Conservation (phyloP, 768 basidiomycete species). For the Lactarius quietus region DNA sequence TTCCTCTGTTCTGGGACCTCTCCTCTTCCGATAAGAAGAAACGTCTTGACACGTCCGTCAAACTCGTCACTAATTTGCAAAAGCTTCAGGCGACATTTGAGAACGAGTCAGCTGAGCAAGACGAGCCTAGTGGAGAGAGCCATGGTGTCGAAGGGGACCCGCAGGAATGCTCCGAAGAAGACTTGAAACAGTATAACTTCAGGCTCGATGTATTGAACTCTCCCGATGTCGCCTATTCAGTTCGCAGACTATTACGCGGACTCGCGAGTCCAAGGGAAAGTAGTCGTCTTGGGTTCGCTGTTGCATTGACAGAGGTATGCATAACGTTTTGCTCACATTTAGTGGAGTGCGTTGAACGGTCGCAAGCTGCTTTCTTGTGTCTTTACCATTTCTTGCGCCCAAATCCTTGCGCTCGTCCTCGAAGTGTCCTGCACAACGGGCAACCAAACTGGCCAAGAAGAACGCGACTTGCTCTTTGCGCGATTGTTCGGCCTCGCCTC, state of each 20-base stretch:
- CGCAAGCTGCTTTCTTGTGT: conserved; percentile 73
- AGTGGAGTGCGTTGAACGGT: conserved; percentile 4
- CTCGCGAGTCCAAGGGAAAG: conserved; percentile 91
- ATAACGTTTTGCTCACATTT: conserved; percentile 1
- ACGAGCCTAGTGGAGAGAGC: conserved; percentile 34
- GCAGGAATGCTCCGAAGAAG: no score
- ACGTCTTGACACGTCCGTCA: conserved; percentile 80
- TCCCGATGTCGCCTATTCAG: conserved; percentile 90
- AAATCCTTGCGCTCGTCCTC: conserved; percentile 71
- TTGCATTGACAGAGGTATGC: conserved; percentile 89
- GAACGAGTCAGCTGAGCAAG: conserved; percentile 35
- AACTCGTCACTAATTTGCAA: conserved; percentile 76
- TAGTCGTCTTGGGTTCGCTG: conserved; percentile 91
- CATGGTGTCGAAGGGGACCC: conserved; percentile 16
- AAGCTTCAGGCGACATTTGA: conserved; percentile 73
- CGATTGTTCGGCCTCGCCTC: conserved; percentile 87
- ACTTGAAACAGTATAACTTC: conserved; percentile 41
- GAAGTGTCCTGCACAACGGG: conserved; percentile 68
- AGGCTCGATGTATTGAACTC: conserved; percentile 68
- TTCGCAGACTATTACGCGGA: conserved; percentile 81
- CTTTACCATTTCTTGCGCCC: conserved; percentile 69
- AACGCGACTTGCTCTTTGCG: conserved; percentile 89
- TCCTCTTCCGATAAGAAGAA: conserved; percentile 78
- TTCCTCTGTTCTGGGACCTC: conserved; percentile 92
- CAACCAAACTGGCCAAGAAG: conserved; percentile 86